Base-by-base conservation (phyloP, 805 yeast species). In the Lipomyces oligophaga region DNA sequence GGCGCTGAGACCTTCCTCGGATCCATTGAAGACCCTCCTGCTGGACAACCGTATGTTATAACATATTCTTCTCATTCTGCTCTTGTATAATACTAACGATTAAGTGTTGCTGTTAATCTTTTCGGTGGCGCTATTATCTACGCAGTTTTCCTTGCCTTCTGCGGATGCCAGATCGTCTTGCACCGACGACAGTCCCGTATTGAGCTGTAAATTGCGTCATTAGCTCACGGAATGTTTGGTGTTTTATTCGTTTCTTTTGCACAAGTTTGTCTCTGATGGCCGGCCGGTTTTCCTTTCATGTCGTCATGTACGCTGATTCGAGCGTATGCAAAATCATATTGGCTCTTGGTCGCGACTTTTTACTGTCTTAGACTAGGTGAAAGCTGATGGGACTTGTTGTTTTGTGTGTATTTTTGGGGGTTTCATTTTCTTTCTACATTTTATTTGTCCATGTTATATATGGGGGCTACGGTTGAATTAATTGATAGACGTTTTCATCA, bases 1-100 rank as follows among this genome's bases (percentile, higher is more conserved):
- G 85, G 80, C 57, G 94, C 86, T 65, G 97, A 90, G 69, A 76
- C 94, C 18, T 82, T 90, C 84, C 81, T 88, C 71, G 98, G 98
- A 3, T 85, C 96, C 32, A 79, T 80, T 51, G 80, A 74, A 58
- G 96, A 89, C 63, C 98, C 98, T 11, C 85, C 78, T 58, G 93
- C 93, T 63, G 97, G 97, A 13, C 79, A 80, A 54, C 95, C 93
- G 76, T 69, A 59, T 63, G 75, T 70, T 37, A 22, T 16, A n/a
- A 21, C 44, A 20, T 11, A 2, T 34, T 15, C 19, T 11, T 41
- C 15, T 20, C 39, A 11, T 20, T 8, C 40, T 16, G 20, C 31
- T 36, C 39, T 16, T 11, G 6, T 34, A 5, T 25, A 25, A 11
- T 7, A n/a, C 16, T 19, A 22, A 11, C 24, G 15, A 5, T 16